Evolutionary conservation across 2,329 filamentous ascomycete species (phyloP), one percentile per base, ranked within the genome.

Genomic region (Coniochaeta sp.): DNA sequence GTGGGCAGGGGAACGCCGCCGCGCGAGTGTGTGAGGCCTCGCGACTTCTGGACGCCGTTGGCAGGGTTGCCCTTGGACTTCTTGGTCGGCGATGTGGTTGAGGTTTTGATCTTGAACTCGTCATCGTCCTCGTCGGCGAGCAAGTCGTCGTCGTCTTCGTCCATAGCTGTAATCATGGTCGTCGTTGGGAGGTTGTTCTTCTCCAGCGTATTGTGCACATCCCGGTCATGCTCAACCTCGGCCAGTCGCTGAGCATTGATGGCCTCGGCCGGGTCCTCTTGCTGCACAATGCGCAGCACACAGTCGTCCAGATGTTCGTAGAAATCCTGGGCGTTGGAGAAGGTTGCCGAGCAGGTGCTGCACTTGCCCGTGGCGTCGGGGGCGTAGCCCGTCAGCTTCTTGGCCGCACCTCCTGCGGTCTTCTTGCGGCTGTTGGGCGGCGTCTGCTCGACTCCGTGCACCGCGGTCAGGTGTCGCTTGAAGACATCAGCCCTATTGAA

Each of bases 401-500:
- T 89, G 31, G 74, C 73, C 65, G 78, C 78, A 52, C 67, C 68
- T 44, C 69, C 69, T 4, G 71, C 69, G 5, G 71, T 71, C 79
- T 84, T 93, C 82, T 92, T 93, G 66, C 92, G 88, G 74, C 91
- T 91, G 76, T 96, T 96, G 33, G 92, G 92, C 1, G 92, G 90
- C 0, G 90, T 93, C 76, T 96, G 93, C 76, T 97, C 93, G 38
- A 97, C 93, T 26, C 89, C 89, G 72, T 97, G 93, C 3, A 96
- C 90, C 0, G 91, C 89, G 6, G 91, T 96, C 68, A 97, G 76
- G 73, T 97, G 93, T 63, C 93, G 84, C 82, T 96, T 97, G 83
- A 97, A 97, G 63, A 96, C 92, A 66, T 97, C 93, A 61, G 93
- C 92, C 60, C 93, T 86, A 78, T 97, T 96, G 73, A 97, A 97